Conservation (phyloP, 1,284 basidiomycete species). For the Ceratobasidium sp. region DNA sequence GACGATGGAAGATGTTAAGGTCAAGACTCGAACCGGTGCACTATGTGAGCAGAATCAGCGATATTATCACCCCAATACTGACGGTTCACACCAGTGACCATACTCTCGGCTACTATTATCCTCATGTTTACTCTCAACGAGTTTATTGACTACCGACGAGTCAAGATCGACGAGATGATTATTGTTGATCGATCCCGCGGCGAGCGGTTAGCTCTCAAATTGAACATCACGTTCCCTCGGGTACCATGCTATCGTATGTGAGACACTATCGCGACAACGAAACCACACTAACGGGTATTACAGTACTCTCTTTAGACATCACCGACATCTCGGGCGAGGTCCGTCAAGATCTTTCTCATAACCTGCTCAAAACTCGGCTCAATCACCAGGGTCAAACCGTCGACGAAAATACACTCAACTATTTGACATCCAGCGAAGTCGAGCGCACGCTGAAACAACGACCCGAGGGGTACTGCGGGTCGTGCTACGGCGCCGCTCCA, state of each 20-base stretch:
- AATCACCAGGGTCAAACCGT: conserved; percentile 72
- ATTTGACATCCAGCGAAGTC: conserved; percentile 80
- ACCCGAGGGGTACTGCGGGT: conserved; percentile 85
- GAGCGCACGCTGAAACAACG: conserved; percentile 80
- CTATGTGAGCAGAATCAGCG: conserved; percentile 71
- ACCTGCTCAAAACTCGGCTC: conserved; percentile 88
- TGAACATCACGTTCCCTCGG: no score
- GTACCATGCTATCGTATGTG: no score
- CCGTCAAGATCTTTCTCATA: conserved; percentile 91
- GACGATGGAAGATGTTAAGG: conserved; percentile 98
- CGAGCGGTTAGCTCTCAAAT: no score
- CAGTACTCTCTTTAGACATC: conserved; percentile 96
- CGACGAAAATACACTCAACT: conserved; percentile 62
- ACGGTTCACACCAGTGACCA: conserved; percentile 75
- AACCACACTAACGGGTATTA: no score
- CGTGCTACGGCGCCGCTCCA: conserved; percentile 92
- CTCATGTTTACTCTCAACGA: conserved; percentile 65
- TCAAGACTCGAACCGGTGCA: conserved; percentile 94
- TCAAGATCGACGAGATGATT: no score
- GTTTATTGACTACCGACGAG: no score
- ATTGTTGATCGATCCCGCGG: no score
- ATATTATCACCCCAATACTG: background rate
- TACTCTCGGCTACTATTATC: conserved; percentile 93
- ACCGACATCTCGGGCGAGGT: conserved; percentile 99
- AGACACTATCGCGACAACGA: no score